Percentiles rank a stretch among this genome's conserved stretches.
Conservation (phyloP, 225 moss, liverwort and hornwort genomes). For the Ulota crispa region DNA sequence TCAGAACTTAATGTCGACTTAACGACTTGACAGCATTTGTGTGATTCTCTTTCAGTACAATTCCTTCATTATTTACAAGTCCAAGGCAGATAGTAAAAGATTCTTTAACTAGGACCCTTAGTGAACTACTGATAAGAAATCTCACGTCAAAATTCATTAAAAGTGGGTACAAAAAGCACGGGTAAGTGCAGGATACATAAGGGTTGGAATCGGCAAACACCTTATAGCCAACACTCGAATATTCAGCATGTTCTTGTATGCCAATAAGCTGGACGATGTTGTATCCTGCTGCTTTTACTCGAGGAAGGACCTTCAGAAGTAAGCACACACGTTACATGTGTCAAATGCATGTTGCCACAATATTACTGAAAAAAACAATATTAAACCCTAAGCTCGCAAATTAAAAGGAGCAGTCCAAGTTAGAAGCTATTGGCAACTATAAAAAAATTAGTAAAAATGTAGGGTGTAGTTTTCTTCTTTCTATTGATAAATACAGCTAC, state of each 20-base stretch:
- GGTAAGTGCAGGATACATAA: background rate
- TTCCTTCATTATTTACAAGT: background rate
- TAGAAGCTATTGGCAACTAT: background rate
- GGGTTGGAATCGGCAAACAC: constrained; percentile 33
- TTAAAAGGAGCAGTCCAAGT: background rate
- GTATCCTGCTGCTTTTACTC: constrained; percentile 74
- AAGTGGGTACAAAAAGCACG: background rate
- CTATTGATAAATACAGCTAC: background rate
- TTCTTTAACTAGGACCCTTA: background rate
- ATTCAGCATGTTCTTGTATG: constrained; percentile 93
- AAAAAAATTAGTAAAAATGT: background rate
- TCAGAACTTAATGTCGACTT: background rate
- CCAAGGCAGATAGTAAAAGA: background rate
- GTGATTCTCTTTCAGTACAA: background rate
- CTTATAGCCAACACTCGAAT: constrained; percentile 96
- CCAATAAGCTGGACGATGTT: constrained; percentile 88
- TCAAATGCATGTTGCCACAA: constrained; percentile 9
- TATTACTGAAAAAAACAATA: background rate
- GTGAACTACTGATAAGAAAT: background rate
- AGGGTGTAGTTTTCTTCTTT: background rate
- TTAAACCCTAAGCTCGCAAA: background rate
- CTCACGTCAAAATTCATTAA: background rate
- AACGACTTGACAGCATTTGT: background rate
- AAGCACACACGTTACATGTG: constrained; percentile 14
- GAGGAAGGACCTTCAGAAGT: constrained; percentile 74